Base-by-base conservation (phyloP, 2,329 filamentous ascomycete genomes). In the Aspergillus sp. region DNA sequence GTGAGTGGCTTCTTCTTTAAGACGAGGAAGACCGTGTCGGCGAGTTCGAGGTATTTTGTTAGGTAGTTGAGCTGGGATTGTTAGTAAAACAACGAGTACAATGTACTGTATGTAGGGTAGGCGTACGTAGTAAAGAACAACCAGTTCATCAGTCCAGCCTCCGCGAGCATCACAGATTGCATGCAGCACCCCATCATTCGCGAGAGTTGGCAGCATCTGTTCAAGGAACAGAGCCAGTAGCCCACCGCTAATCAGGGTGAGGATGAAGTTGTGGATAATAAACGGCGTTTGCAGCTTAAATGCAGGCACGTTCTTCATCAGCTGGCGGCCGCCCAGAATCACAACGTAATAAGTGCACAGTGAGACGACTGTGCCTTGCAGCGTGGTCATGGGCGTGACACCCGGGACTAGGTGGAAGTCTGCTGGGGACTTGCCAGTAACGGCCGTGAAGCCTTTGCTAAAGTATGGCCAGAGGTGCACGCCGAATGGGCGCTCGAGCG, bases 1-100 rank as follows among this genome's bases (percentile, higher is more conserved):
- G 95, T 97, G 77, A 97, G 82, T 56, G 94, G 94, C 89, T 98
- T 98, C 90, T 98, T 98, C 89, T 98, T 98, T 79, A 98, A 87
- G 83, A 97, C 95, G 59, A 98, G 85, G 86, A 98, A 98, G 77
- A 94, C 89, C 61, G 94, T 98, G 80, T 98, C 94, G 70, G 97
- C 83, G 68, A 98, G 85, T 81, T 98, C 94, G 69, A 97, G 87
- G 80, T 97, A 98, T 81, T 98, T 98, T 81, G 93, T 98, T 57
- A 97, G 87, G 84, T 98, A 98, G 85, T 96, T 98, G 76, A 98
- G 86, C 93, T 97, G 75, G 11, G 1, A 2, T 30, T n/a, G n/a
- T 46, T 23, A 54, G 49, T 11, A 71, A 19, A 19, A 19, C 19
- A 19, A 19, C 19, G 19, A 19, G 19, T 19, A 11, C 31, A 13